Evolutionary conservation across 2,329 filamentous ascomycete genomes (phyloP), one percentile per base, ranked within the genome.

Genomic region (Nemania sp.): DNA sequence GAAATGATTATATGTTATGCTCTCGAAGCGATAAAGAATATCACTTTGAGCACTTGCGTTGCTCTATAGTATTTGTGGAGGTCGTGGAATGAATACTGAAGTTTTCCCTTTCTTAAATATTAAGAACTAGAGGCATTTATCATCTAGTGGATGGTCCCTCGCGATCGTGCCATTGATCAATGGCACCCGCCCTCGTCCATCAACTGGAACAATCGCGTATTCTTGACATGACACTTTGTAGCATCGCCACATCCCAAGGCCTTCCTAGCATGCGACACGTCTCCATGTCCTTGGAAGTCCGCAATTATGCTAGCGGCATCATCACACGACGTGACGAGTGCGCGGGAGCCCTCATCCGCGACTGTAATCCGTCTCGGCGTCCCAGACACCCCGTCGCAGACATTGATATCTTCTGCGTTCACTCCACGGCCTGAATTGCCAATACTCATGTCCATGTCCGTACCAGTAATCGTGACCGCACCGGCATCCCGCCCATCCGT

Each of bases 161-260:
- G 4, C 3, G 2, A 13, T 1, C 24, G 13, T 11, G 15, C 32
- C n/a, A n/a, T n/a, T n/a, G n/a, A 43, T 55, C 22, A 59, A 11
- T 45, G 7, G 15, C 60, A 20, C 13, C 61, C 70, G 10, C 67
- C 57, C 29, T 77, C 74, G 35, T 78, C 76, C 74, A 79, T 74
- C 7, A 79, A 60, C 54, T 77, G 71, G 59, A 79, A 77, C 13
- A 79, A 45, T 18, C 60, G 68, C n/a, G 75, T 77, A 38, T 79
- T 79, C 59, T 73, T 75, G 6, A 79, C 73, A 22, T 71, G 73
- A 56, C 78, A 79, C 4, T 69, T 41, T 8, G 60, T 63, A n/a
- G 58, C 52, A 38, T 67, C 71, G 13, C 54, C 62, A 47, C 77
- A 78, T 5, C 75, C 75, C 5, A 78, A 61, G 6, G 67, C 56